Conservation (phyloP, 805 yeast species). For the Cyberlindnera xishuangbannaensis region DNA sequence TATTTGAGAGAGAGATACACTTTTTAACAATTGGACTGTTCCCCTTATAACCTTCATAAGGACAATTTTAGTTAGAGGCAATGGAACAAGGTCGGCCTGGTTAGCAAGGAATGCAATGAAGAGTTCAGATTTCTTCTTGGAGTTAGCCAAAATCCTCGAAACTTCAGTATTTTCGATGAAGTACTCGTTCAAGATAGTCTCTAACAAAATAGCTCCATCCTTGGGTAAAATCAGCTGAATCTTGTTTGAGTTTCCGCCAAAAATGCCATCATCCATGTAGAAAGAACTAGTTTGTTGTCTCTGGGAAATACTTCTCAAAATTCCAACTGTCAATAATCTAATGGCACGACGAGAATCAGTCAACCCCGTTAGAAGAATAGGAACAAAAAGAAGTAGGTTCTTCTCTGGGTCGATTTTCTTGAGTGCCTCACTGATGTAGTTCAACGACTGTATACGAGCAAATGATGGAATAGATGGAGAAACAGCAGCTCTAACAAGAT, state of each 20-base stretch:
- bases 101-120: conserved; percentile 61
- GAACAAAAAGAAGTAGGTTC: conserved; percentile 49
- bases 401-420: conserved; percentile 31
- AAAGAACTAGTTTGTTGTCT: conserved; percentile 34
- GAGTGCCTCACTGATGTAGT: conserved; percentile 31
- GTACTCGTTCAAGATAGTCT: conserved; percentile 38
- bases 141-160: conserved; percentile 33
- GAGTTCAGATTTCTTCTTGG: conserved; percentile 53
- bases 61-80: conserved; percentile 52
- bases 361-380: conserved; percentile 50
- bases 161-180: conserved; percentile 46
- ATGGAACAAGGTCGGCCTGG: conserved; percentile 49
- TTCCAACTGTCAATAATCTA: conserved; percentile 38
- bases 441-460: conserved; percentile 46
- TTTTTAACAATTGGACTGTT: conserved; percentile 30
- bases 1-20: conserved; percentile 41
- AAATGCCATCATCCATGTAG: conserved; percentile 50
- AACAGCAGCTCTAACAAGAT: conserved; percentile 49
- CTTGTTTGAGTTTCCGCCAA: conserved; percentile 42
- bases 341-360: conserved; percentile 44
- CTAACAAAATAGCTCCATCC: conserved; percentile 48
- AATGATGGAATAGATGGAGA: conserved; percentile 55
- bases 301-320: conserved; percentile 32
- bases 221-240: conserved; percentile 58
- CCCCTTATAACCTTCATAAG: conserved; percentile 42